These are phyloP conservation scores for Lactarius quietus DNA, from an alignment of 768 basidiomycete genomes.

Conservation along the genomic window DNA sequence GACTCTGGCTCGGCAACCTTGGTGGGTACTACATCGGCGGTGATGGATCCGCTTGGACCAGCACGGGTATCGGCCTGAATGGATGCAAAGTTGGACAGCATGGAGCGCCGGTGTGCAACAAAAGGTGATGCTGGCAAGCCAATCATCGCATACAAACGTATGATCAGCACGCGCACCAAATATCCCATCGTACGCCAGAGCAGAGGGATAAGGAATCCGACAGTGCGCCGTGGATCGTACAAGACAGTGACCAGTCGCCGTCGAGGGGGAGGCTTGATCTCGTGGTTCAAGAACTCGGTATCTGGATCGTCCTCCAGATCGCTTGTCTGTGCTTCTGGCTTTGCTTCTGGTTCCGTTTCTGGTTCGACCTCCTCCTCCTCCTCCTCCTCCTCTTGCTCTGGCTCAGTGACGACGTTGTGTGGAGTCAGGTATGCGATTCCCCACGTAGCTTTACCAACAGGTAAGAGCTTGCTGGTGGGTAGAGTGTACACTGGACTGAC, in stretches of 20 bases:
- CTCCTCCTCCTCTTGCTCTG: not conserved
- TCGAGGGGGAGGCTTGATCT: slow-evolving; percentile 11
- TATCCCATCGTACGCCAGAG: slow-evolving; percentile 21
- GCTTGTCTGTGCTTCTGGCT: slow-evolving; percentile 4
- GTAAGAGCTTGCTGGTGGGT: slow-evolving; percentile 13
- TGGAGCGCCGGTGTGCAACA: not conserved
- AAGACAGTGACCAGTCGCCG: not conserved
- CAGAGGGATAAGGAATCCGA: slow-evolving; percentile 19
- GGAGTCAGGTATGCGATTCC: slow-evolving; percentile 37
- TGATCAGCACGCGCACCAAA: slow-evolving; percentile 19
- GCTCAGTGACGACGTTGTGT: slow-evolving; percentile 26
- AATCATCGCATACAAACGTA: slow-evolving; percentile 17
- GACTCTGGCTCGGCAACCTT: not conserved
- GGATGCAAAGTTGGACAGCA: slow-evolving; percentile 2
- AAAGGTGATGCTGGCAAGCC: slow-evolving; percentile 12
- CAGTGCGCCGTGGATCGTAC: slow-evolving; percentile 17
- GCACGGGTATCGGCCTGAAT: not conserved
- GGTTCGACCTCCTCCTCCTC: not conserved
- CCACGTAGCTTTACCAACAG: slow-evolving; percentile 28
- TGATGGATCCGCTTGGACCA: not conserved
- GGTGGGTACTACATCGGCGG: not conserved
- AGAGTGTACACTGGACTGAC: slow-evolving; percentile 32
- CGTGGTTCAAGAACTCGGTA: slow-evolving; percentile 16
- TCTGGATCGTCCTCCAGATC: slow-evolving; percentile 19
- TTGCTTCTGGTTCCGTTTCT: not conserved